Evolutionary conservation across 345 rosid species (phyloP).

Genomic region (Bruguiera parviflora): DNA sequence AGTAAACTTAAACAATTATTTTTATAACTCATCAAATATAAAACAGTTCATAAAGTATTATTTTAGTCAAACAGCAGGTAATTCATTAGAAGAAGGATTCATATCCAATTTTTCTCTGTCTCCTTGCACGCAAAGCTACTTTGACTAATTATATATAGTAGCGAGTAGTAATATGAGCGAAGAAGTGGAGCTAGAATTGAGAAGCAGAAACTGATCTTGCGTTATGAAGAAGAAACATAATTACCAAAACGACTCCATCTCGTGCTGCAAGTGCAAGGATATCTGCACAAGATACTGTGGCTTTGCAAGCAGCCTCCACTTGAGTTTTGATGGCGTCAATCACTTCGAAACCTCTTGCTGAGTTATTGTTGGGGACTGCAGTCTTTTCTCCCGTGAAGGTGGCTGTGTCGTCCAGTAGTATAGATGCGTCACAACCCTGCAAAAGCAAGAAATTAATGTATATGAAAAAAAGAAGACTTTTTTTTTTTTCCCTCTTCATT

Average conservation of each 20-base stretch:
- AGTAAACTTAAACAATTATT: not conserved
- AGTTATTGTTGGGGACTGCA: constrained; percentile 30
- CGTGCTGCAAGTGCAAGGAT: constrained; percentile 35
- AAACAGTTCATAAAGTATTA: not conserved
- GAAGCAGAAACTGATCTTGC: too few species aligned
- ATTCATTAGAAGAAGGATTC: too few species aligned
- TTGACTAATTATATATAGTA: too few species aligned
- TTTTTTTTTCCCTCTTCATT: too few species aligned
- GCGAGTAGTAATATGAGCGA: too few species aligned
- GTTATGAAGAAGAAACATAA: not conserved
- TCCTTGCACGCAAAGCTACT: too few species aligned
- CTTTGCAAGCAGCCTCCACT: constrained; percentile 31
- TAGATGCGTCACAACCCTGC: constrained; percentile 40
- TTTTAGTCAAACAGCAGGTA: too few species aligned
- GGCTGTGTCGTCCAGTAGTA: constrained; percentile 36
- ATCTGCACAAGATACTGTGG: constrained; percentile 41
- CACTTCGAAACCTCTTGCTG: constrained; percentile 34
- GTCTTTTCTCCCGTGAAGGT: constrained; percentile 37
- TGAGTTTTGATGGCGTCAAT: constrained; percentile 35
- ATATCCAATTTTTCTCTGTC: too few species aligned
- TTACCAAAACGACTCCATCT: constrained; percentile 25
- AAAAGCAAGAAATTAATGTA: not conserved
- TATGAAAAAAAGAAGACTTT: too few species aligned
- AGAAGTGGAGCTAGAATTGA: too few species aligned
- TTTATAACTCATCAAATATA: not conserved